A percentile compares a stretch with the other conserved stretches of the same genome.
Conservation (phyloP, 2,329 filamentous ascomycete genomes). For the Scedosporium aurantiacum region DNA sequence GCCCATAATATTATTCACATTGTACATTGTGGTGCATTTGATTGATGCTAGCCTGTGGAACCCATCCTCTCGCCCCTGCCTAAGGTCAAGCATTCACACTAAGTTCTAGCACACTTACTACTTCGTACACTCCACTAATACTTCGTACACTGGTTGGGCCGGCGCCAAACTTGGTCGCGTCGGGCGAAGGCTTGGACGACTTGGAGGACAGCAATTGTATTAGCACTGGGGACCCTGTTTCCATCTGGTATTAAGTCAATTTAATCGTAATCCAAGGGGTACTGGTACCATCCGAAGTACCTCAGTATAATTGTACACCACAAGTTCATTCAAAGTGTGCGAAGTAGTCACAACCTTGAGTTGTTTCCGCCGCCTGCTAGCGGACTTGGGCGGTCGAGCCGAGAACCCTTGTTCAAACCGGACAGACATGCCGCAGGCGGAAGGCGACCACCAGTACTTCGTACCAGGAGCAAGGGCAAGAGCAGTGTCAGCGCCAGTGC, state of each 20-base stretch:
- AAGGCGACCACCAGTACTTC: not conserved
- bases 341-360: not conserved
- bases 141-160: not conserved
- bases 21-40: too few species aligned
- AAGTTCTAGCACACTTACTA: not conserved
- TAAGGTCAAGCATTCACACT: not conserved
- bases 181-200: not conserved
- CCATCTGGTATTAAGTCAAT: not conserved
- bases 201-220: not conserved
- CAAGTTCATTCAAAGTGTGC: too few species aligned
- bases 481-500: not conserved
- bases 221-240: not conserved
- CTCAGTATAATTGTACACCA: too few species aligned
- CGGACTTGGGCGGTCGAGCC: not conserved
- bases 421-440: not conserved
- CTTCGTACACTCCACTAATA: too few species aligned
- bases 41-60: too few species aligned
- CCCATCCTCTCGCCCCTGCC: too few species aligned
- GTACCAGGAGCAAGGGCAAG: too few species aligned
- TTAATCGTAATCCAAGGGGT: not conserved
- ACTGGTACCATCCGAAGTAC: not conserved
- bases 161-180: not conserved
- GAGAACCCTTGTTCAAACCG: not conserved
- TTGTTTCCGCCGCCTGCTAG: not conserved
- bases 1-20: too few species aligned